A percentile compares a stretch with the other conserved stretches of the same genome.
These are phyloP conservation scores for Eucalyptus albens DNA, from an alignment of 345 rosid species.

Conservation along the genomic window DNA sequence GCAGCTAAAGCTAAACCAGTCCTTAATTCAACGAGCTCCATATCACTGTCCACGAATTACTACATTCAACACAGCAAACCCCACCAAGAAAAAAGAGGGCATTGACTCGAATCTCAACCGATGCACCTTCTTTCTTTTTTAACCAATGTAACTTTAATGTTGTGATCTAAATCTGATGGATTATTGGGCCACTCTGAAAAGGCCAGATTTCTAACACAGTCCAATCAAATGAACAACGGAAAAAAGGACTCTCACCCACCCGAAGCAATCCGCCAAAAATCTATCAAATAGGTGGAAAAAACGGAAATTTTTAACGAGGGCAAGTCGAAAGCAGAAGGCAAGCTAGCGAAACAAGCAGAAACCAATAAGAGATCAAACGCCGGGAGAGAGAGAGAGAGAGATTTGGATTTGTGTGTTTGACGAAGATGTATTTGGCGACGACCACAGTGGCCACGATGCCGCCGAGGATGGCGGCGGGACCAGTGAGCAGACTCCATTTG, in stretches of 20 bases:
- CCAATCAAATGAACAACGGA: too few species aligned
- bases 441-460: constrained; percentile 47
- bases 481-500: constrained; percentile 82
- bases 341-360: neutral
- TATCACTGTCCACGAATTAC: neutral
- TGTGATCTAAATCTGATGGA: neutral
- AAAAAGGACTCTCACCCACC: neutral
- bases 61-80: neutral
- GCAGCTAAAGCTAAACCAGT: neutral
- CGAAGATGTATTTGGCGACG: constrained; percentile 29
- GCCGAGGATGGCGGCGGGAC: constrained; percentile 50
- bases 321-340: neutral
- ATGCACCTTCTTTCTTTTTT: too few species aligned
- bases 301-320: neutral
- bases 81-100: neutral
- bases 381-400: neutral
- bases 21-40: neutral
- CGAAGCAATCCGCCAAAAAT: neutral
- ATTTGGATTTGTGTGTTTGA: constrained; percentile 20
- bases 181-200: neutral
- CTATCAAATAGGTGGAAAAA: neutral
- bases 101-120: neutral
- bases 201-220: neutral
- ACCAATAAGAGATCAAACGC: neutral
- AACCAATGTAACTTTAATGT: neutral